Evolutionary conservation across 2,329 filamentous ascomycete species (phyloP), one percentile per base, ranked within the genome.

Genomic region (Diaporthe ampelina): DNA sequence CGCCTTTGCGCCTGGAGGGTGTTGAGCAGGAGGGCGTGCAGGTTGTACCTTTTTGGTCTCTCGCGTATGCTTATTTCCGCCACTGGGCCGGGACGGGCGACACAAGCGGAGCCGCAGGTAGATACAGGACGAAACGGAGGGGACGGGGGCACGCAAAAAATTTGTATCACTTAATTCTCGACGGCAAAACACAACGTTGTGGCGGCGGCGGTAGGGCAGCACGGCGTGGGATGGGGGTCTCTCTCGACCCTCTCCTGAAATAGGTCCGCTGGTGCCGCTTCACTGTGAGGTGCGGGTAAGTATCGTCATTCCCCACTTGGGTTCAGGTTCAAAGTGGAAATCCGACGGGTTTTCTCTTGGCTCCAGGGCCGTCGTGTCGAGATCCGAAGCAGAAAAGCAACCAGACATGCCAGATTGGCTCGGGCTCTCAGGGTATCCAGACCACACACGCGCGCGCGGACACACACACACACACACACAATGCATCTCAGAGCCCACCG

Each of bases 301-400:
- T 75, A 75, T 75, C 74, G 74, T 75, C 74, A 75, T 75, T 73
- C 74, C 71, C 74, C 74, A 75, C 74, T 70, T 68, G 24, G 21
- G 40, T 43, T 52, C 65, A 75, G 71, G 58, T 69, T 72, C 58
- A 61, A 73, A 73, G 50, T 48, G 67, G 71, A 67, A 73, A 75
- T 70, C 32, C 70, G 71, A 68, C 56, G 48, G 35, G 69, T 52
- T 72, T 63, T 72, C 35, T 32, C 43, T 61, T 67, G 63, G 63
- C 63, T 32, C n/a, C 15, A 67, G 63, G 45, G 45, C 63, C 63
- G 63, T 52, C 63, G 45, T 67, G 63, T 67, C 45, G 63, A 67
- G 63, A 52, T 67, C 63, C 63, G 63, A 32, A 37, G 35, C 45
- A 67, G 37, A 37, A 37, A 37, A 26, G 45, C 63, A 19, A 48